phyloP scores from a whole-genome alignment of 257 asterid genomes.

The Solanum sparsipilum region DNA sequence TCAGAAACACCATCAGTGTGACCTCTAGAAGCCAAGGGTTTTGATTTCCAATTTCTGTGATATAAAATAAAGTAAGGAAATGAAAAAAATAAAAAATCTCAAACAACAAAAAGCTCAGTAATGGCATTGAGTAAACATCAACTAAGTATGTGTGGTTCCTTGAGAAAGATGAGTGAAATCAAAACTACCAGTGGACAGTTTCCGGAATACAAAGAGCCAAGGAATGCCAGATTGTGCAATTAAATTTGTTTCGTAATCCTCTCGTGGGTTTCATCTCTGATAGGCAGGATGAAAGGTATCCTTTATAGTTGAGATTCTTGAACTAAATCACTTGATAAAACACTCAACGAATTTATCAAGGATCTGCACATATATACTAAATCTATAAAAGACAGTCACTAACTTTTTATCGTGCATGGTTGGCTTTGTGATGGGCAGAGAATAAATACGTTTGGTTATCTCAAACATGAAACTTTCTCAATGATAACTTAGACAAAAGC shows the following conservation, averaged over 20 bases:
- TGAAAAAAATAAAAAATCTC: not conserved
- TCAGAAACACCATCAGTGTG: conserved; percentile 72
- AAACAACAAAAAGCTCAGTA: not conserved
- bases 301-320: not conserved
- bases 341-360: not conserved
- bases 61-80: not conserved
- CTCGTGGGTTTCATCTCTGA: not conserved
- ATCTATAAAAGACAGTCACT: not conserved
- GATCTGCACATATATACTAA: not conserved
- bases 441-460: not conserved
- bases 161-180: not conserved
- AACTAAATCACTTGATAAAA: not conserved
- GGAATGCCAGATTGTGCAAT: not conserved
- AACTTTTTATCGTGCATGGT: not conserved
- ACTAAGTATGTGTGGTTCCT: not conserved
- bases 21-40: conserved; percentile 54
- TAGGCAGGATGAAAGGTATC: not conserved
- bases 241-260: not conserved
- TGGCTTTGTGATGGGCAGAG: not conserved
- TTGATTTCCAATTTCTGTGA: conserved; percentile 70
- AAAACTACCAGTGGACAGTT: not conserved
- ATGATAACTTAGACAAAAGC: not conserved
- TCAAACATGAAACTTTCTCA: not conserved
- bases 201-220: not conserved
- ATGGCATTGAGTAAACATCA: not conserved